Conservation (phyloP, 2,329 filamentous ascomycete species). For the Cytospora piceicola region DNA sequence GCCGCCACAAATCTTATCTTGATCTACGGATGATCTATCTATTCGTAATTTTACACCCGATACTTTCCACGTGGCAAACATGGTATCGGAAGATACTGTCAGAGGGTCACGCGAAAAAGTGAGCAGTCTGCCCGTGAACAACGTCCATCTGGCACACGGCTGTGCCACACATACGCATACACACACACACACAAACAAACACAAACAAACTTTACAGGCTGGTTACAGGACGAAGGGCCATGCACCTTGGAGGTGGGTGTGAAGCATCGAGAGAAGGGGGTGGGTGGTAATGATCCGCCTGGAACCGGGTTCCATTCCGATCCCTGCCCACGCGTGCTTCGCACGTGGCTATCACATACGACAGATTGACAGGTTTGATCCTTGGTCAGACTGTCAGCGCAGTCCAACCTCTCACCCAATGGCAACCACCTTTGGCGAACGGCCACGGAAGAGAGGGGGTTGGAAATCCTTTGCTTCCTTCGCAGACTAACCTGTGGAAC, state of each 20-base stretch:
- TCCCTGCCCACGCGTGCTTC: slow-evolving; percentile 25
- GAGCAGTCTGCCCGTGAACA: background rate
- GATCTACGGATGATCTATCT: background rate
- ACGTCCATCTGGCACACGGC: too few relatives aligned
- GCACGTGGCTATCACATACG: slow-evolving; percentile 20
- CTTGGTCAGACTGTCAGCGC: background rate
- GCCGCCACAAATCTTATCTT: background rate
- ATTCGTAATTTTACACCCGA: background rate
- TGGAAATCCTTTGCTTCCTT: too few relatives aligned
- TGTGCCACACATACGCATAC: background rate
- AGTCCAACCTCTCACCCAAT: background rate
- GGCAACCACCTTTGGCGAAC: background rate
- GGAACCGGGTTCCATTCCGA: slow-evolving; percentile 1
- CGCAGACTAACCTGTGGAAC: background rate
- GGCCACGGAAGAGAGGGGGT: background rate
- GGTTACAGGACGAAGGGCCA: too few relatives aligned
- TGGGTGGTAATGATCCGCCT: too few relatives aligned
- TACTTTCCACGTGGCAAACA: background rate
- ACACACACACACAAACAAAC: background rate
- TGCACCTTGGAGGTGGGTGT: too few relatives aligned
- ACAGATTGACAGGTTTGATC: background rate
- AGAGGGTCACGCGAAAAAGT: background rate
- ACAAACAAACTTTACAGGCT: too few relatives aligned
- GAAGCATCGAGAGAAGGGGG: too few relatives aligned
- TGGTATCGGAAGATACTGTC: too few relatives aligned